Evolutionary conservation across 2,329 filamentous ascomycete species (phyloP), one percentile per base, ranked within the genome.

Genomic region (Pseudogymnoascus sp.): DNA sequence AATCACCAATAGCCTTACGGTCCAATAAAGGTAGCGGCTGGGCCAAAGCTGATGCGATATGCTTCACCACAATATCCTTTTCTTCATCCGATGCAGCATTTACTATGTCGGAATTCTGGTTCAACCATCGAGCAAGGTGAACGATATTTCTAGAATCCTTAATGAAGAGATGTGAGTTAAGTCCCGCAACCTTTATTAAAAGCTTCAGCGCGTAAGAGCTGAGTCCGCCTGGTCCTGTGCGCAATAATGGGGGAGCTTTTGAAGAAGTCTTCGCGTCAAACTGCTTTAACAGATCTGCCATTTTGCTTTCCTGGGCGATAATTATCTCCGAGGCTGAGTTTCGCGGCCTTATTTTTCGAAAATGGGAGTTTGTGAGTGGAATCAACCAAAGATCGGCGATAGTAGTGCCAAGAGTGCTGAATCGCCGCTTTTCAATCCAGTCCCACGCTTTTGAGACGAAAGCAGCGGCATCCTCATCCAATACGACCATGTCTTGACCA

Each of bases 301-400:
- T 14, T 41, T 60, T 38, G 2, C 63, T 61, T 0, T 1, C 1
- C 10, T 65, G 64, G 37, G 68, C 60, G 26, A 65, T 14, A 24
- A 64, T 61, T 1, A 65, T 43, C 16, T 43, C 33, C 10, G 59
- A 65, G 35, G 35, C 12, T 6, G 41, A 65, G 16, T 31, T 53
- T 37, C 11, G 26, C 12, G 67, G 63, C 35, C 62, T 65, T 2
- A 70, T 31, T 59, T 68, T 68, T 38, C 69, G 66, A 61, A 70
- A 66, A 8, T 43, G 59, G 1, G 68, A 63, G 50, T 69, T 68
- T 14, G 67, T 63, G 35, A 37, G 35, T 1, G 35, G 35, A 37
- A 37, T n/a, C 35, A 37, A 37, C 35, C 35, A 37, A 37, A 37
- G 35, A n/a, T 37, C 35, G 14, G 12, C 6, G 14, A 37, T 37